A percentile compares a stretch with the other conserved stretches of the same genome.
These are phyloP conservation scores for Lithohypha guttulata DNA, from an alignment of 2,329 filamentous ascomycete genomes.

Conservation along the genomic window DNA sequence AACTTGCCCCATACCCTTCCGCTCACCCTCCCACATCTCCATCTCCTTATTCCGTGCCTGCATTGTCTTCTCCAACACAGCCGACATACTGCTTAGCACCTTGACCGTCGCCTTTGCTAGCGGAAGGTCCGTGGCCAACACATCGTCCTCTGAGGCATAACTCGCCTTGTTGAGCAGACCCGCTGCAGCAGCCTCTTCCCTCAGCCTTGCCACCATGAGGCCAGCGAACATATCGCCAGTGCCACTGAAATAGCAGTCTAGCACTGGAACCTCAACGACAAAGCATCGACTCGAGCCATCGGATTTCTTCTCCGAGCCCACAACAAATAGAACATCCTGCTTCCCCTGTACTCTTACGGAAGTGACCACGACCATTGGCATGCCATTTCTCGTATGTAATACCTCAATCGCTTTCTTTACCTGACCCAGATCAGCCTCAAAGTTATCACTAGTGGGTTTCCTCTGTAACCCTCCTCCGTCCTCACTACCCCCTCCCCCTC, in stretches of 20 bases:
- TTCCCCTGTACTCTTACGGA: constrained; percentile 44
- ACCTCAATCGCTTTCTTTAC: constrained; percentile 18
- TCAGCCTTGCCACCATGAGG: constrained; percentile 73
- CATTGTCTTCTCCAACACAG: constrained; percentile 60
- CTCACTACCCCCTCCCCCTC: constrained; percentile 10
- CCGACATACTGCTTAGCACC: constrained; percentile 87
- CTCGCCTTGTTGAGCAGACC: constrained; percentile 44
- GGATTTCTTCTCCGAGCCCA: constrained; percentile 15
- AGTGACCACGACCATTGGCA: constrained; percentile 88
- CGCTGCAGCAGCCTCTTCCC: constrained; percentile 53
- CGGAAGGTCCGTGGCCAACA: constrained; percentile 60
- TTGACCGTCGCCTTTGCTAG: constrained; percentile 74
- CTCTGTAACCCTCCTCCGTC: constrained; percentile 7
- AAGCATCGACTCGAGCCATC: constrained; percentile 65
- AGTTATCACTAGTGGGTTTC: constrained; percentile 7
- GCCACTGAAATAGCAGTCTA: constrained; percentile 90
- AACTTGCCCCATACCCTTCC: constrained; percentile 12
- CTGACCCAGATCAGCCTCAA: constrained; percentile 10
- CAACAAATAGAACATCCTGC: constrained; percentile 10
- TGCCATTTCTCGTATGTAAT: constrained; percentile 56
- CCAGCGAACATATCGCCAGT: constrained; percentile 99
- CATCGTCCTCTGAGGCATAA: constrained; percentile 69
- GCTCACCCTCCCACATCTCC: constrained; percentile 25
- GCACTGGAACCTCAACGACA: constrained; percentile 71
- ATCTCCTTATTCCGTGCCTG: constrained; percentile 57